Evolutionary conservation across 768 basidiomycete species (phyloP), one percentile per base, ranked within the genome.

Genomic region (Scleroderma citrinum): DNA sequence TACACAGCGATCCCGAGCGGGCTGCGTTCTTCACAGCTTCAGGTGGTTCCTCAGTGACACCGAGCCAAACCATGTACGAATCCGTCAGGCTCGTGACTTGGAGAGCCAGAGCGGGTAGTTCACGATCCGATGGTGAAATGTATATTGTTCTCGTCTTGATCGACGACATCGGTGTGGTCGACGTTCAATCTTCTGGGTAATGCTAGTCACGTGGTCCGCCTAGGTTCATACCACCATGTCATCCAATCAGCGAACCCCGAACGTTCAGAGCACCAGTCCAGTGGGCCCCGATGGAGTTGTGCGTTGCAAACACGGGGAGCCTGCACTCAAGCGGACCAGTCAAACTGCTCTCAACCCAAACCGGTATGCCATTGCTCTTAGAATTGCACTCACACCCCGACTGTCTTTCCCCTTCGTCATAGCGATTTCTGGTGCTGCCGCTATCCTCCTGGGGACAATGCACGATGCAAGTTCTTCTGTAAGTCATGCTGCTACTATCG

Each of bases 11-110:
- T 21, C 89, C 89, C 32, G 69, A 68, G 36, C 66, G 62, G 0
- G 76, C 68, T n/a, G 80, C 80, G 47, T 70, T 71, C 45, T 69
- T 68, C 31, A 72, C 74, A 51, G 72, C 70, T 46, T 74, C 76
- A 23, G 69, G 66, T 37, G 63, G 42, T 35, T 68, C 70, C 23
- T 78, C 76, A 17, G 79, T 81, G n/a, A 66, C 71, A 1, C 88
- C 87, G 29, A 84, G 71, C 89, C 89, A 92, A 45, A 92, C 59
- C 87, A 92, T 89, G 67, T 84, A 89, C 48, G 85, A 83, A 57
- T 81, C 81, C 42, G 80, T 78, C 47, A 92, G 65, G 52, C 69
- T 69, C 39, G 82, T 89, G 52, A 85, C 70, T 54, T 87, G 83
- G 48, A 92, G 69, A 16, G 71, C 82, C 36, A 88, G 71, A 39